Percentiles rank a stretch among this genome's conserved stretches.
These are phyloP conservation scores for Quercus suber DNA, from an alignment of 306 rosid genomes.

Conservation along the genomic window DNA sequence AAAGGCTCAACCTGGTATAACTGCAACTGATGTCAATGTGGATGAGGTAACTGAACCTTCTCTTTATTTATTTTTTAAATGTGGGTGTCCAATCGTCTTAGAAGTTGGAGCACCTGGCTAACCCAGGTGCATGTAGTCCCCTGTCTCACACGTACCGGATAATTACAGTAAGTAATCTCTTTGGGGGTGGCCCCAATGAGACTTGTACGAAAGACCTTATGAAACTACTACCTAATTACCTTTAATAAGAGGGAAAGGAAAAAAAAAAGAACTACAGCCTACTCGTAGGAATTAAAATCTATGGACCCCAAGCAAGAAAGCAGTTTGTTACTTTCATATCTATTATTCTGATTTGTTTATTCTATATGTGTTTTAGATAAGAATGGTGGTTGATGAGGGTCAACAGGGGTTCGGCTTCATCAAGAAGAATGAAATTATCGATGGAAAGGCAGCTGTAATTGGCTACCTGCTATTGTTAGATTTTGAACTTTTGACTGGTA, in stretches of 20 bases:
- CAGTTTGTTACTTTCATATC: not conserved
- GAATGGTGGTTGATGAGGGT: constrained; percentile 79
- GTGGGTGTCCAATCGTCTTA: too few species aligned
- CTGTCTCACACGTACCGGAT: too few species aligned
- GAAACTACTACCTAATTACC: not conserved
- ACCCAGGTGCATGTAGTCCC: too few species aligned
- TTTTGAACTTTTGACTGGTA: constrained; percentile 94
- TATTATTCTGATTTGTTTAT: not conserved
- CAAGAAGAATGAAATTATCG: constrained; percentile 70
- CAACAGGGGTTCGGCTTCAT: constrained; percentile 71
- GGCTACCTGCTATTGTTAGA: constrained; percentile 87
- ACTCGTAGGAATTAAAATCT: not conserved
- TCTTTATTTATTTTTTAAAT: too few species aligned
- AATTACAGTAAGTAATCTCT: too few species aligned
- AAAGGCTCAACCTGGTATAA: constrained; percentile 87
- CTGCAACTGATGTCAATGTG: constrained; percentile 78
- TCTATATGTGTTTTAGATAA: constrained; percentile 47
- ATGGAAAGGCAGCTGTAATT: constrained; percentile 83
- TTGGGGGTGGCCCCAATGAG: too few species aligned
- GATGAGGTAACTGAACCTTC: constrained; percentile 58
- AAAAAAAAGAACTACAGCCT: not conserved
- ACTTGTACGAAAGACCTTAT: too few species aligned
- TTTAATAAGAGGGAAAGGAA: too few species aligned
- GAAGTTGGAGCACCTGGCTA: too few species aligned
- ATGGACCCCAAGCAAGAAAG: not conserved